Evolutionary conservation across 257 asterid species (phyloP).

Genomic region (Anisodus acutangulus): DNA sequence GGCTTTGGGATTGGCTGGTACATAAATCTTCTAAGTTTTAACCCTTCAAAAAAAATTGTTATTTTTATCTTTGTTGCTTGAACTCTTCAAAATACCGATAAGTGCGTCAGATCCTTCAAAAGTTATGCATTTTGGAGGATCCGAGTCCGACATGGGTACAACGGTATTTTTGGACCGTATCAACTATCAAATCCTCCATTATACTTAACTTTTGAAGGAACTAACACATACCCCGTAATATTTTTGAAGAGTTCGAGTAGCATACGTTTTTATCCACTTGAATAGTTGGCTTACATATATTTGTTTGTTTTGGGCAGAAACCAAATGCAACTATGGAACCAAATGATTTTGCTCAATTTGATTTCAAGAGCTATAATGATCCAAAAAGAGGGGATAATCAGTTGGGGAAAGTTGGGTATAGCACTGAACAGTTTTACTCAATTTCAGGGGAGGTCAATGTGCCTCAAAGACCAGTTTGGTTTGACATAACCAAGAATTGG

Average conservation of each 20-base stretch:
- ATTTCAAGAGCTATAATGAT: conserved; percentile 48
- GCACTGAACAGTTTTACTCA: conserved; percentile 57
- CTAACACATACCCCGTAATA: not conserved
- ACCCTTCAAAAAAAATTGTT: not conserved
- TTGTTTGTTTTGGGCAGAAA: conserved; percentile 46
- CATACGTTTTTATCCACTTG: not conserved
- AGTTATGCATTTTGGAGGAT: not conserved
- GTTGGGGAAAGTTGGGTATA: conserved; percentile 53
- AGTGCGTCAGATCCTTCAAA: not conserved
- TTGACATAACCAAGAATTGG: conserved; percentile 50
- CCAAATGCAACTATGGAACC: conserved; percentile 41
- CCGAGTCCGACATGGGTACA: too few relatives aligned
- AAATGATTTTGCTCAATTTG: conserved; percentile 48
- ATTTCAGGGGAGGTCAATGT: conserved; percentile 45
- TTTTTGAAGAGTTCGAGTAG: not conserved
- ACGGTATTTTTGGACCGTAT: too few relatives aligned
- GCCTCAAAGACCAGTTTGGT: conserved; percentile 47
- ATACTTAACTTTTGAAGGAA: not conserved
- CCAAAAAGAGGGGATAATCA: conserved; percentile 53
- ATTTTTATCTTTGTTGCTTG: not conserved
- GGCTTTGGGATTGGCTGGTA: conserved; percentile 82
- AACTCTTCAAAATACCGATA: not conserved
- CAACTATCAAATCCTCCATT: too few relatives aligned
- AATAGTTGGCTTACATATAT: not conserved
- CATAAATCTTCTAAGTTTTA: not conserved